Base-by-base conservation (phyloP, 2,329 filamentous ascomycete species). In the Penicillium fuscoglaucum region DNA sequence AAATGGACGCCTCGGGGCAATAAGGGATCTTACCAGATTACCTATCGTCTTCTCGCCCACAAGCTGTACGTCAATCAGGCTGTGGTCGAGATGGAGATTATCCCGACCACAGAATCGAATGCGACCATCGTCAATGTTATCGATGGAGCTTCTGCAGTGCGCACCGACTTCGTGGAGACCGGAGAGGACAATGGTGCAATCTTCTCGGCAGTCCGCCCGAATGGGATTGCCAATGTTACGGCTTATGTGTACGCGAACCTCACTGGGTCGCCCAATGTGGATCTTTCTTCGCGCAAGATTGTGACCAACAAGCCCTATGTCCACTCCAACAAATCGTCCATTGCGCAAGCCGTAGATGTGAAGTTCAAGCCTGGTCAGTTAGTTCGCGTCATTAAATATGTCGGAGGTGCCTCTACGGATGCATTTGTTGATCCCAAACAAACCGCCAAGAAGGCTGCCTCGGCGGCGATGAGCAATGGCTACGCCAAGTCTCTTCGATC, bases 361-460 rank as follows among this genome's bases (percentile, higher is more conserved):
- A 75, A 72, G 1, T 76, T 90, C 7, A 75, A 74, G 31, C 80
- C 81, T 3, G 83, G 83, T 1, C 68, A 83, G 62, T 80, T 80
- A 0, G 78, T 83, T 3, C 83, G 79, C 1, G 73, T 90, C 46
- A 83, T 80, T 47, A 91, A 91, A 67, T 90, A 82, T 63, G 80
- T 91, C 17, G 89, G 89, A 29, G 82, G 80, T 49, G 88, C 89
- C 4, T 89, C 88, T 1, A 83, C 82, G 0, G 89, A 91, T 71
- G 87, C 86, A 0, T 91, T 90, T 66, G 60, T 75, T 0, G 75
- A 87, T 61, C 83, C 88, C 0, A 76, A 83, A 57, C 66, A 70
- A 2, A 78, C 80, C 1, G 89, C 89, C 2, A 78, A 79, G 57
- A 70, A 79, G 6, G 87, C 86, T 2, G 84, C 83, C 0, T 67